Evolutionary conservation across 2,329 filamentous ascomycete species (phyloP).

Genomic region (Alternaria gaisen): DNA sequence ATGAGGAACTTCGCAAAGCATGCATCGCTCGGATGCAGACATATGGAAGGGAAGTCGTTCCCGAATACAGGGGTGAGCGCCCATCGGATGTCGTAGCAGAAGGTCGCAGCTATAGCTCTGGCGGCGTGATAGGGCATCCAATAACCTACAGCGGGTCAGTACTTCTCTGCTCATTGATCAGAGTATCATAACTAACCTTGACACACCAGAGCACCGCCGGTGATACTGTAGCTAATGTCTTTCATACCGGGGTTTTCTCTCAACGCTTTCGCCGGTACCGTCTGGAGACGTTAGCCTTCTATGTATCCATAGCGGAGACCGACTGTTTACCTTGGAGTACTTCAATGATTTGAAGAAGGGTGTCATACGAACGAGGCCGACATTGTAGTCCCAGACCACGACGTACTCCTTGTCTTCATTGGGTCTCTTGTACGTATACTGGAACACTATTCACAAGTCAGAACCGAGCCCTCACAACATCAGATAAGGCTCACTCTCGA

Average conservation of each 20-base stretch:
- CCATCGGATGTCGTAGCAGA: slow-evolving; percentile 84
- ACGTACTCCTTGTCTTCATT: slow-evolving; percentile 70
- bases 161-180: background rate
- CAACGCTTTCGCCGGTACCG: slow-evolving; percentile 82
- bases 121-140: slow-evolving; percentile 95
- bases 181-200: slow-evolving; percentile 62
- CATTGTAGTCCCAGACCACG: slow-evolving; percentile 97
- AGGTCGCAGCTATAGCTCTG: slow-evolving; percentile 85
- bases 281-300: slow-evolving; percentile 63
- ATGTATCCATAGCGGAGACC: background rate
- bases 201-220: slow-evolving; percentile 85
- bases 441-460: slow-evolving; percentile 69
- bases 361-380: slow-evolving; percentile 91
- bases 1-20: slow-evolving; percentile 64
- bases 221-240: slow-evolving; percentile 94
- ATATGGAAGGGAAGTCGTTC: slow-evolving; percentile 76
- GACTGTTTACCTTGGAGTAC: slow-evolving; percentile 78
- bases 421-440: slow-evolving; percentile 81
- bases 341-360: slow-evolving; percentile 92
- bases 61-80: slow-evolving; percentile 93
- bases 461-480: background rate
- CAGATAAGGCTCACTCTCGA: slow-evolving; percentile 73
- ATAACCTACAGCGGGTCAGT: slow-evolving; percentile 70
- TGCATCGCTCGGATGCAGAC: slow-evolving; percentile 69
- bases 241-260: slow-evolving; percentile 77